Evolutionary conservation across 257 asterid genomes (phyloP).

Genomic region (Solanum dulcamara): DNA sequence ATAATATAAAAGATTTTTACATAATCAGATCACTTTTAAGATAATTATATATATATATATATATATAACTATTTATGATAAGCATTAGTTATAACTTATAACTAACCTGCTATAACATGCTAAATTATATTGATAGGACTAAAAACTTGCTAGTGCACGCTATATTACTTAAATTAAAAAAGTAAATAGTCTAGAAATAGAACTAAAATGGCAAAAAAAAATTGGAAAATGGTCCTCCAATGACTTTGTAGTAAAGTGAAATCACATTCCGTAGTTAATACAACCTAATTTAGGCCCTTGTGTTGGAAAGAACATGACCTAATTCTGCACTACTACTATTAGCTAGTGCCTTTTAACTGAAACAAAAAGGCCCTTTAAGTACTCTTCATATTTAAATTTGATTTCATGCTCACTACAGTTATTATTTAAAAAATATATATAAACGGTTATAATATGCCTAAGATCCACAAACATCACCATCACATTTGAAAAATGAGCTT

Average conservation of each 20-base stretch:
- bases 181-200: background rate
- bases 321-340: slow-evolving; percentile 18
- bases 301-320: slow-evolving; percentile 27
- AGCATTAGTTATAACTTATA: background rate
- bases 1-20: background rate
- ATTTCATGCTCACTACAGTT: background rate
- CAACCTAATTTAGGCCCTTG: background rate
- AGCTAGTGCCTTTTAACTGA: slow-evolving; percentile 25
- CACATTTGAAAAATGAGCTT: background rate
- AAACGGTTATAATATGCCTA: background rate
- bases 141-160: too few species aligned
- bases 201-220: background rate
- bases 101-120: background rate
- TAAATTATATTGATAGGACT: background rate
- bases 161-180: background rate
- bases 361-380: background rate
- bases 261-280: background rate
- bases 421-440: background rate
- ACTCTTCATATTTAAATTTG: background rate
- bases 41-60: background rate
- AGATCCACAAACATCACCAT: background rate
- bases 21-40: background rate
- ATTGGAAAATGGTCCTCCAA: background rate
- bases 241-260: background rate
- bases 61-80: background rate